Evolutionary conservation across 2,329 filamentous ascomycete genomes (phyloP), one percentile per base, ranked within the genome.

Genomic region (Tolypocladium sp.): DNA sequence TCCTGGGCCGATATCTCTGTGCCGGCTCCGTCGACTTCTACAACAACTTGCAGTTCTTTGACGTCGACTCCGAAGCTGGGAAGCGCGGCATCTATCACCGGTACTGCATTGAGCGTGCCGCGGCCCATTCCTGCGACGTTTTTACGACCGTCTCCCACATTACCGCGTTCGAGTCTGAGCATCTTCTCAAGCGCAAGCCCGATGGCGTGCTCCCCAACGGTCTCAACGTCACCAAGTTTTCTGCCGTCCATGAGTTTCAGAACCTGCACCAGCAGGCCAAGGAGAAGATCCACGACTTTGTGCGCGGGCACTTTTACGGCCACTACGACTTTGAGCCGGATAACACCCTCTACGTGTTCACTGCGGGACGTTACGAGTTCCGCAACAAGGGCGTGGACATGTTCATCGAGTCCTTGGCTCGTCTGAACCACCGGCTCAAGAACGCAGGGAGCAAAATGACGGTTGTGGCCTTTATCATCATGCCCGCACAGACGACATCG

Each of bases 121-220:
- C 93, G 27, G 88, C 94, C 25, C 94, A 99, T 73, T 84, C 91
- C 8, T 90, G 89, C 66, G 94, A 99, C 76, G 94, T 99, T 68
- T 97, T 99, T 78, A 99, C 94, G 27, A 99, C 94, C 1, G 94
- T 99, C 61, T 97, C 93, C 22, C 94, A 97, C 74, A 97, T 99
- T 70, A 99, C 94, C 5, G 94, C 94, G 12, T 97, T 96, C 75
- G 94, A 99, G 77, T 96, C 91, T 69, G 94, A 99, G 79, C 93
- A 99, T 76, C 77, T 99, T 66, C 83, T 99, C 64, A 97, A 97
- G 83, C 89, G 94, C 64, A 97, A 97, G 77, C 94, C 94, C 1
- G 94, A 99, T 67, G 94, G 94, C 49, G 94, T 99, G 8, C 76
- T 97, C 65, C 94, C 94, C 66, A 99, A 99, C 69, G 94, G 94